These are phyloP conservation scores for Spathaspora gorwiae DNA, from an alignment of 805 yeast genomes.

Conservation along the genomic window DNA sequence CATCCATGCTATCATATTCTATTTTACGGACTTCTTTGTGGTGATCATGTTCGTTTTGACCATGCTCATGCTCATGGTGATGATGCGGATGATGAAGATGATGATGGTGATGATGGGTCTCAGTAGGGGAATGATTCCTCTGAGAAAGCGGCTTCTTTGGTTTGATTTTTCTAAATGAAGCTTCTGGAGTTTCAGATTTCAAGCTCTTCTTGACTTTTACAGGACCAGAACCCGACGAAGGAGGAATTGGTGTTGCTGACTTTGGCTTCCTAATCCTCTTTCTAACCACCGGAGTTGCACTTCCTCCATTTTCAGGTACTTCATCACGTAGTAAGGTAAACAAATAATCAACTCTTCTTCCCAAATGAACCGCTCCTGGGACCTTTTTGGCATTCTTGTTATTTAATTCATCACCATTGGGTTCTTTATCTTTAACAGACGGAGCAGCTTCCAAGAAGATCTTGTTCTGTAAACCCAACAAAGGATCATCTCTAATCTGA, in stretches of 20 bases:
- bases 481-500: conserved; percentile 92
- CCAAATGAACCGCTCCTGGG: conserved; percentile 90
- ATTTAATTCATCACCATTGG: not conserved
- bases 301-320: conserved; percentile 23
- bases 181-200: conserved; percentile 6
- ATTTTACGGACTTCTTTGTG: conserved; percentile 22
- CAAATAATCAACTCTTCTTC: conserved; percentile 86
- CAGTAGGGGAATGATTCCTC: not conserved
- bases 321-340: conserved; percentile 65
- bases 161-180: conserved; percentile 4
- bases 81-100: conserved; percentile 2
- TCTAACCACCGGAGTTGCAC: conserved; percentile 12
- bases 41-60: conserved; percentile 1
- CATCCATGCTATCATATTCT: conserved; percentile 79
- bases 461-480: conserved; percentile 79
- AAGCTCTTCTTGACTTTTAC: not conserved
- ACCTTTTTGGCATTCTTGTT: conserved; percentile 51
- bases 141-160: conserved; percentile 1
- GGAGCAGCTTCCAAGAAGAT: conserved; percentile 52
- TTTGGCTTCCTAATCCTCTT: conserved; percentile 14
- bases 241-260: conserved; percentile 5
- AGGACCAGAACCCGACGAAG: not conserved
- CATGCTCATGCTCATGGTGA: not conserved
- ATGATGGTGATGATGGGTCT: not conserved
- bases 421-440: conserved; percentile 2